Conservation (phyloP, 75 land plant species). For the Ceratopteris richardii region DNA sequence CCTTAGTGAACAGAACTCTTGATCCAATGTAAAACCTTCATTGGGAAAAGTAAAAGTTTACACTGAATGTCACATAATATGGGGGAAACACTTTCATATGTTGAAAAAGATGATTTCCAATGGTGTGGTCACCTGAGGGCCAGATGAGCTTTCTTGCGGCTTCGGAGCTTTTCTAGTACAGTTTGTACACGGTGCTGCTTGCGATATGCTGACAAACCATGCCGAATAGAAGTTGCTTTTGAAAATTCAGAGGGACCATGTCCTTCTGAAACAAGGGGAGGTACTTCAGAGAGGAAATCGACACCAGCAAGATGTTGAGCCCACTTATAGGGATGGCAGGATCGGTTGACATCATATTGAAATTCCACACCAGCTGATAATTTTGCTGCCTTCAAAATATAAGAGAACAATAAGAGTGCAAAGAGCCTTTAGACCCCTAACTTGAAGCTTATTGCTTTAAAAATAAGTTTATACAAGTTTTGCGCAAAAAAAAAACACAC, state of each 20-base stretch:
- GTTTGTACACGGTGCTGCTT: slow-evolving; percentile 80
- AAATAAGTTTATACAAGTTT: too few species aligned
- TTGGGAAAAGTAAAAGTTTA: background rate
- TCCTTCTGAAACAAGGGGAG: slow-evolving; percentile 37
- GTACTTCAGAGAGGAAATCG: slow-evolving; percentile 76
- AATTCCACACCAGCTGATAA: slow-evolving; percentile 38
- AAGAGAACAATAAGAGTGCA: too few species aligned
- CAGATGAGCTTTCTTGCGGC: slow-evolving; percentile 72
- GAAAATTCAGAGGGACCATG: slow-evolving; percentile 22
- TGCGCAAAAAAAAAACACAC: too few species aligned
- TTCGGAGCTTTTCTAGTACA: slow-evolving; percentile 65
- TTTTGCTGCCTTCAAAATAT: slow-evolving; percentile 58
- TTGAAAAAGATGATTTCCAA: too few species aligned
- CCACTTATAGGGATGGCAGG: slow-evolving; percentile 84
- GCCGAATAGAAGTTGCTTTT: slow-evolving; percentile 27
- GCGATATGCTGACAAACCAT: slow-evolving; percentile 63
- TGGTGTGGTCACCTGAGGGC: slow-evolving; percentile 93
- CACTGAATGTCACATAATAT: background rate
- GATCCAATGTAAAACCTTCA: background rate
- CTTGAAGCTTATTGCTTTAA: too few species aligned
- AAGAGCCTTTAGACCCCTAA: background rate
- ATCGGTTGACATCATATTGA: slow-evolving; percentile 45
- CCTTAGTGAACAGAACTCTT: background rate
- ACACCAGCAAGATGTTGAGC: slow-evolving; percentile 95
- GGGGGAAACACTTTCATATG: too few species aligned